Base-by-base conservation (phyloP, 192 early-diverging fungal species). In the Rhizoclosmatium globosum region DNA sequence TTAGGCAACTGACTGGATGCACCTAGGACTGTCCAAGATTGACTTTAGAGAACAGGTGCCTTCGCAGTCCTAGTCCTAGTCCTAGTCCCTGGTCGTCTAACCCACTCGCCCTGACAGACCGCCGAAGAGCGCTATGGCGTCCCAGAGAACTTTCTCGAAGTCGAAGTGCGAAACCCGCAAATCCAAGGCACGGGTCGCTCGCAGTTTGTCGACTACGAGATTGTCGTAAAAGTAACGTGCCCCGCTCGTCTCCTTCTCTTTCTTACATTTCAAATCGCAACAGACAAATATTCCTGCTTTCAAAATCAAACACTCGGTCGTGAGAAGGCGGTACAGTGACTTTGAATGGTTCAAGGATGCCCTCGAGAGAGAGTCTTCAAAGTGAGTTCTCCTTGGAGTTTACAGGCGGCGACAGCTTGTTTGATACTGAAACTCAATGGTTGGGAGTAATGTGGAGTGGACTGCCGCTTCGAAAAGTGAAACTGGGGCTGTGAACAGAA, bases 331-430 rank as follows among this genome's bases (percentile, higher is more conserved):
- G 42, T 99, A 98, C 86, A 94, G 93, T 81, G 98, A 99, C 76
- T 99, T 99, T 85, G 98, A 98, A 86, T 99, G 98, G 98, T 95
- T 98, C 86, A 87, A 94, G 59, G 96, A 99, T 83, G 93, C 93
- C 68, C 86, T 99, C 66, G 96, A 97, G 83, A 86, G 95, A 38
- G 97, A 99, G 84, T 91, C 90, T 19, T 88, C 93, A 67, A 87
- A 85, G 83, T 85, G 15, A 11, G 45, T 38, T 21, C 59, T 56
- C 66, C 64, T 73, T 17, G 0, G 50, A 53, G 17, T 31, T 31
- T 31, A 31, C 0, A 31, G 31, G 31, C 31, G 31, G 31, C 31
- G 31, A 31, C 0, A 47, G 47, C 21, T 47, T 44, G 9, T 38
- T 47, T 61, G 1, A 21, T 38, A 38, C 17, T 41, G 73, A 43